Base-by-base conservation (phyloP, 495 filamentous ascomycete species). In the Podospora didyma region DNA sequence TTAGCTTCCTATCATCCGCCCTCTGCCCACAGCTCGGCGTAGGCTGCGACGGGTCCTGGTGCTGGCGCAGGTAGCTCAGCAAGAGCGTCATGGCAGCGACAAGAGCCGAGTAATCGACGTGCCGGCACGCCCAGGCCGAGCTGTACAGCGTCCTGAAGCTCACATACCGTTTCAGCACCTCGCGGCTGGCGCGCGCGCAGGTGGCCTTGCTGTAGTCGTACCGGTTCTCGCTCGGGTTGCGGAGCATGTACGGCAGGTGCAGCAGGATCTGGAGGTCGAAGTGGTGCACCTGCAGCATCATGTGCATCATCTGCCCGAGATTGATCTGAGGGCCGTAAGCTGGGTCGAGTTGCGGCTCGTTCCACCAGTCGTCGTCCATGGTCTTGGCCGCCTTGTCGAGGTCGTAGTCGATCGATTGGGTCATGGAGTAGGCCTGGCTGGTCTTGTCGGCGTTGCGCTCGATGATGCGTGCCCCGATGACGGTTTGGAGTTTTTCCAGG, bases 141-240 rank as follows among this genome's bases (percentile, higher is more conserved):
- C 65, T 70, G 49, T 60, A 68, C 7, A 67, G 34, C 10, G 55
- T 61, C 0, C 72, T 68, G 56, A 77, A 74, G 17, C 67, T 46
- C 42, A 77, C 59, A 55, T 74, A 78, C 12, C 73, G 66, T 31
- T 56, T 60, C 5, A 78, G 61, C 28, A 80, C 67, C 53, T 73
- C 69, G 14, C 77, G 64, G 19, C 72, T 73, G 2, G 74, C 64
- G 10, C 66, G 64, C 17, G 72, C 52, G 48, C 75, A 80, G 11
- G 67, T 69, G 17, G 67, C 65, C 58, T 75, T 79, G 69, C 73
- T 81, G 57, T 81, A 79, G 50, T 79, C 77, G 62, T 73, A 74
- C 2, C 63, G 68, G 16, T 63, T 61, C 53, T 77, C 77, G 23
- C 70, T 70, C 0, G 75, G 62, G 44, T 73, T 71, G 6, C 68